These are phyloP conservation scores for Suillus weaverae DNA, from an alignment of 768 basidiomycete species.

Conservation along the genomic window DNA sequence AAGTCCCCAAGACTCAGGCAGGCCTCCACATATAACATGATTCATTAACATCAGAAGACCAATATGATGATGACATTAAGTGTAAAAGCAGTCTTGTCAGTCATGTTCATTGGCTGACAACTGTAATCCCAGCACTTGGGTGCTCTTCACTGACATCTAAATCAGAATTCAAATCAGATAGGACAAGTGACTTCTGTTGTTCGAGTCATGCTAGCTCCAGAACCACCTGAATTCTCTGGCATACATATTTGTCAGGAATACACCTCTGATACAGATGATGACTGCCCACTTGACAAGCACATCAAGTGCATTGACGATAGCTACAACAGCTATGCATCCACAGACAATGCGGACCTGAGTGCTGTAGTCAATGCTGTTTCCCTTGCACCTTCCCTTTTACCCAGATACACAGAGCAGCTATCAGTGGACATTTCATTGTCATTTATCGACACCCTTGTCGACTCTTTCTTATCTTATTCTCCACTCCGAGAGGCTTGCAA, in stretches of 20 bases:
- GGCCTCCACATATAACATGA: not conserved
- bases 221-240: slow-evolving; percentile 6
- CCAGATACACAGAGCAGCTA: slow-evolving; percentile 45
- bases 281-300: slow-evolving; percentile 19
- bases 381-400: slow-evolving; percentile 40
- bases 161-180: not conserved
- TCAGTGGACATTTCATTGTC: slow-evolving; percentile 27
- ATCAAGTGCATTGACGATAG: not conserved
- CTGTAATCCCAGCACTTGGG: not conserved
- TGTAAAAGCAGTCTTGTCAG: not conserved
- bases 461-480: slow-evolving; percentile 55
- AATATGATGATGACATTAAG: not conserved
- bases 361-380: slow-evolving; percentile 7
- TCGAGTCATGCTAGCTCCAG: not conserved
- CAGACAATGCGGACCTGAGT: not conserved
- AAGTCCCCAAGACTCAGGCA: slow-evolving; percentile 10
- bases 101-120: not conserved
- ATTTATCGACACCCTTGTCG: slow-evolving; percentile 40
- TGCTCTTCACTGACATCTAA: not conserved
- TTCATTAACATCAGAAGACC: not conserved
- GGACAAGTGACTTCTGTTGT: not conserved
- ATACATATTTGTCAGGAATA: slow-evolving; percentile 19
- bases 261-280: slow-evolving; percentile 22
- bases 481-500: slow-evolving; percentile 43
- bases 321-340: not conserved